These are phyloP conservation scores for Rhizopogon vinicolor DNA, from an alignment of 768 basidiomycete species.

Conservation along the genomic window DNA sequence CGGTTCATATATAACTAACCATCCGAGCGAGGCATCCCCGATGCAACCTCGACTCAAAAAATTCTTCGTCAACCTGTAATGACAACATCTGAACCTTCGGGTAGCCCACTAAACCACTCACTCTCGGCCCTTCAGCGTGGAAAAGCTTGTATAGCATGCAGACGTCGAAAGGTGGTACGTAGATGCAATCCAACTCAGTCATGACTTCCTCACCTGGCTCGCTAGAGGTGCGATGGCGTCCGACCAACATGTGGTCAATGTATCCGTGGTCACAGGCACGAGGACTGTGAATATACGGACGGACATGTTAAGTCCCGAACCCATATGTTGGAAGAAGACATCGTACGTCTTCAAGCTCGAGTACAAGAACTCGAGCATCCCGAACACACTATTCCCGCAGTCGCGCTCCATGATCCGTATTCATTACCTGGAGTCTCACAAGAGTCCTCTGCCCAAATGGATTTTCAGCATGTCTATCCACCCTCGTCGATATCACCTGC, in stretches of 20 bases:
- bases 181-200: no score
- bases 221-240: constrained; percentile 62
- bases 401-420: constrained; percentile 52
- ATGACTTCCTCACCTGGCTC: not conserved
- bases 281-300: constrained; percentile 71
- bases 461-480: not conserved
- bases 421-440: not conserved
- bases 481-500: not conserved
- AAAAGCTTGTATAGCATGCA: constrained; percentile 49
- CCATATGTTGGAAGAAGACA: constrained; percentile 54
- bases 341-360: constrained; percentile 51
- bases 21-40: no score
- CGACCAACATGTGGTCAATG: constrained; percentile 67
- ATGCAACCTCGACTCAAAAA: no score
- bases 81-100: constrained; percentile 2
- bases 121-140: constrained; percentile 37
- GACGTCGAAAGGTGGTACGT: constrained; percentile 46
- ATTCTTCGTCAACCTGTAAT: not conserved
- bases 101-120: constrained; percentile 6
- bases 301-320: constrained; percentile 57
- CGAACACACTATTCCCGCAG: constrained; percentile 38
- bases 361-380: constrained; percentile 56
- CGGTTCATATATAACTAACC: not conserved
- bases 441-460: not conserved
- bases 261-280: constrained; percentile 49